A percentile compares a stretch with the other conserved stretches of the same genome.
These are phyloP conservation scores for Mortierella sp. DNA, from an alignment of 371 early-diverging fungal species.

Conservation along the genomic window DNA sequence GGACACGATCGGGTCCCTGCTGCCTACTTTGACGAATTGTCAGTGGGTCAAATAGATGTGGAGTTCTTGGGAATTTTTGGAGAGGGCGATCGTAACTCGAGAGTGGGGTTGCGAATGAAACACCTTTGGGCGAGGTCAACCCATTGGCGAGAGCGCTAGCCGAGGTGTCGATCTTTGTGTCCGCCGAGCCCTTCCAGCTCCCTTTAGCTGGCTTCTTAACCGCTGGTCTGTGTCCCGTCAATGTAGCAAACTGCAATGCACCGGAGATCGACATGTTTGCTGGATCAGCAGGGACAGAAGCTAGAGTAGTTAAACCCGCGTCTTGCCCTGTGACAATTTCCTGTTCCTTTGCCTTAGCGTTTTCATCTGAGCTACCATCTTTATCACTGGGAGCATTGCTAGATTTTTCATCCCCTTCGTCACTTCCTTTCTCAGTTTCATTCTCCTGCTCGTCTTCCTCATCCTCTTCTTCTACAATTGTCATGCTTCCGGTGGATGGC, in stretches of 20 bases:
- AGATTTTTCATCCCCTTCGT: constrained; percentile 12
- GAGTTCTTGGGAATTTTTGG: constrained; percentile 58
- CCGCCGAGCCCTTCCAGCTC: constrained; percentile 26
- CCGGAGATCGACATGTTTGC: constrained; percentile 16
- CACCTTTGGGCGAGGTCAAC: constrained; percentile 33
- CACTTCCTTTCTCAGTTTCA: neutral
- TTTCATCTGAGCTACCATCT: neutral
- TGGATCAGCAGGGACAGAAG: neutral
- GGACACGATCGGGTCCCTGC: constrained; percentile 12
- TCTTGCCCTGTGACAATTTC: neutral
- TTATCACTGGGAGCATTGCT: neutral
- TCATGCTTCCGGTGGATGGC: constrained; percentile 26
- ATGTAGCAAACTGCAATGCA: constrained; percentile 44
- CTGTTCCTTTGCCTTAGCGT: neutral
- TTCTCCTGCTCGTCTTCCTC: constrained; percentile 31
- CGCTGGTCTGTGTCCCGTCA: constrained; percentile 44
- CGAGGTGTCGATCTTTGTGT: neutral
- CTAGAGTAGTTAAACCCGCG: neutral
- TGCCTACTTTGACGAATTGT: constrained; percentile 36
- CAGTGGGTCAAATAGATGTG: constrained; percentile 60
- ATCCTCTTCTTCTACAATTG: constrained; percentile 35
- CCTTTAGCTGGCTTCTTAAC: constrained; percentile 51
- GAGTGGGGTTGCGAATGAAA: constrained; percentile 43
- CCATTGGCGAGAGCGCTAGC: neutral
- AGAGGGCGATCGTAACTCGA: constrained; percentile 43